Percentiles rank a stretch among this genome's conserved stretches.
Conservation (phyloP, 495 filamentous ascomycete genomes). For the Xylaria acuta region DNA sequence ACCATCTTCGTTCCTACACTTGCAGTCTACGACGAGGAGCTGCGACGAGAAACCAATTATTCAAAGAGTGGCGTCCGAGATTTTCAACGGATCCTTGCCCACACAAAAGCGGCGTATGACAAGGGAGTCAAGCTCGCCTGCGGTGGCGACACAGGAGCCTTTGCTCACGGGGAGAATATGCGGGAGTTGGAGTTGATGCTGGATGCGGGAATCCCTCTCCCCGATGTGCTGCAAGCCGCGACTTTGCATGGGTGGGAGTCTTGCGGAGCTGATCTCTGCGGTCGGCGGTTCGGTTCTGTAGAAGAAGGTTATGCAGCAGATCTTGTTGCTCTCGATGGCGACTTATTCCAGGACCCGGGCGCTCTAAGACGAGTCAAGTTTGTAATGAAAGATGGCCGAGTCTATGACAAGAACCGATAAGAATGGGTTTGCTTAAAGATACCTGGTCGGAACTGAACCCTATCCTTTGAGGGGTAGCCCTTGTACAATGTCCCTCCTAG, state of each 20-base stretch:
- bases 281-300: conserved; percentile 56
- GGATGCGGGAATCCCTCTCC: conserved; percentile 56
- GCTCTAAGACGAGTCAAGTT: conserved; percentile 56
- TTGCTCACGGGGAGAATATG: conserved; percentile 57
- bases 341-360: conserved; percentile 42
- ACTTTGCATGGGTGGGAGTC: conserved; percentile 59
- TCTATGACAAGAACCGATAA: conserved; percentile 43
- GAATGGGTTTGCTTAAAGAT: neutral
- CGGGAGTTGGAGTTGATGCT: conserved; percentile 59
- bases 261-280: conserved; percentile 56
- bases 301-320: conserved; percentile 55
- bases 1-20: conserved; percentile 60
- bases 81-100: conserved; percentile 32
- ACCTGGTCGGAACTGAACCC: neutral
- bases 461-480: neutral
- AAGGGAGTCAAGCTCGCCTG: conserved; percentile 53
- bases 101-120: conserved; percentile 45
- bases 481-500: neutral
- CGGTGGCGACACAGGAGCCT: conserved; percentile 60
- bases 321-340: conserved; percentile 52
- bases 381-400: conserved; percentile 59
- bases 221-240: conserved; percentile 51
- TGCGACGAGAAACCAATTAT: conserved; percentile 23
- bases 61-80: neutral
- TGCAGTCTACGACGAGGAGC: conserved; percentile 44